Evolutionary conservation across 179 eudicot species (phyloP), one percentile per base, ranked within the genome.

Genomic region (Sideroxylon spinosum): DNA sequence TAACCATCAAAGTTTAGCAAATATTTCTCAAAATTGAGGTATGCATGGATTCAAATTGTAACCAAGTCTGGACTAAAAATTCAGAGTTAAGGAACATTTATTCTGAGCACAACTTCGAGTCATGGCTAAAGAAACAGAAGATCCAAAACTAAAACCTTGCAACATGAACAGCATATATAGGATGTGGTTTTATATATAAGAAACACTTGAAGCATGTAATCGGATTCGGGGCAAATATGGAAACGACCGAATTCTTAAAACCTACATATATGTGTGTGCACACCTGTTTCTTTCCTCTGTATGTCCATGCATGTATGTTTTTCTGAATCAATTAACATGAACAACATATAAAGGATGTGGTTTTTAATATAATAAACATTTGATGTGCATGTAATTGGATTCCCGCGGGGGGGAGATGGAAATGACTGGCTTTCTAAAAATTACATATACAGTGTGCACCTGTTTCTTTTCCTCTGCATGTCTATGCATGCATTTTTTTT

Each of bases 1-100:
- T 29, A 49, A 71, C n/a, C 29, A 72, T 53, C 75, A 17, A 72
- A 46, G 26, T 26, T 55, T 72, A 19, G 32, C 19, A 71, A 53
- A 52, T 1, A 8, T n/a, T 10, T 22, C 22, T 19, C 26, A 37
- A 37, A 62, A 61, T 4, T 22, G 56, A 11, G 0, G 37, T 8
- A 32, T 12, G 3, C 3, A n/a, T 20, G n/a, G 16, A 46, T 68
- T 44, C 53, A 29, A 68, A n/a, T 9, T 68, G 13, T 29, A 19
- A n/a, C 5, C 5, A 17, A 64, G 6, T 11, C 11, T 14, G 13
- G 26, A 63, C 5, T 0, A 26, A 64, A 37, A 37, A 6, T 6
- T 67, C 50, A 11, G 50, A 28, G 48, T 66, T 23, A 62, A 23
- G 32, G n/a, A n/a, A n/a, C 32, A 1, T 70, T 52, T 13, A 17